Evolutionary conservation across 331 rosid species (phyloP).

Genomic region (Cydonia oblonga): DNA sequence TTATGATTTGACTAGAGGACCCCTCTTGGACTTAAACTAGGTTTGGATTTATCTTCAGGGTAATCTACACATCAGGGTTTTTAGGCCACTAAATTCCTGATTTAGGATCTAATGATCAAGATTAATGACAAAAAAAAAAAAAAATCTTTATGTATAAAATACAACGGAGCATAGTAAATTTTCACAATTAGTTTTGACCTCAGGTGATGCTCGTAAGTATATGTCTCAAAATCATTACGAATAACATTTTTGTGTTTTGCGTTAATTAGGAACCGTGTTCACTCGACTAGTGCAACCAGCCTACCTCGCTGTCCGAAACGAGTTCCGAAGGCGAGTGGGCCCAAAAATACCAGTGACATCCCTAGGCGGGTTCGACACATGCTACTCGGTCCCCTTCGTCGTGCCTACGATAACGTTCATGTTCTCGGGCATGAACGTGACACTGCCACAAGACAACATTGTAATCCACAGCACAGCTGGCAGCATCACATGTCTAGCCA

Average conservation of each 20-base stretch:
- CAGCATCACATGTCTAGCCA: conserved; percentile 56
- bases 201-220: neutral
- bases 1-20: neutral
- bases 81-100: no score
- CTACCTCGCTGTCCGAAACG: conserved; percentile 56
- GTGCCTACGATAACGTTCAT: conserved; percentile 64
- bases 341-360: conserved; percentile 25
- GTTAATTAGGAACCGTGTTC: conserved; percentile 60
- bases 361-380: conserved; percentile 90
- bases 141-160: no score
- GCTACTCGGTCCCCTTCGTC: conserved; percentile 50
- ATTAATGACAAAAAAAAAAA: no score
- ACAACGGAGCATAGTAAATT: neutral
- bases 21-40: neutral
- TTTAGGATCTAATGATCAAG: neutral
- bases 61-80: neutral
- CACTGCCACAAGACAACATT: conserved; percentile 65
- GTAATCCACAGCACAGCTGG: conserved; percentile 72
- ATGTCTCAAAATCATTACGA: neutral
- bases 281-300: conserved; percentile 76
- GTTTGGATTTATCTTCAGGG: neutral
- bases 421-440: conserved; percentile 81
- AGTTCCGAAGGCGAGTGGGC: conserved; percentile 51
- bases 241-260: neutral
- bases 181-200: no score